These are phyloP conservation scores for Capsicum chinense DNA, from an alignment of 257 asterid genomes.

Conservation along the genomic window DNA sequence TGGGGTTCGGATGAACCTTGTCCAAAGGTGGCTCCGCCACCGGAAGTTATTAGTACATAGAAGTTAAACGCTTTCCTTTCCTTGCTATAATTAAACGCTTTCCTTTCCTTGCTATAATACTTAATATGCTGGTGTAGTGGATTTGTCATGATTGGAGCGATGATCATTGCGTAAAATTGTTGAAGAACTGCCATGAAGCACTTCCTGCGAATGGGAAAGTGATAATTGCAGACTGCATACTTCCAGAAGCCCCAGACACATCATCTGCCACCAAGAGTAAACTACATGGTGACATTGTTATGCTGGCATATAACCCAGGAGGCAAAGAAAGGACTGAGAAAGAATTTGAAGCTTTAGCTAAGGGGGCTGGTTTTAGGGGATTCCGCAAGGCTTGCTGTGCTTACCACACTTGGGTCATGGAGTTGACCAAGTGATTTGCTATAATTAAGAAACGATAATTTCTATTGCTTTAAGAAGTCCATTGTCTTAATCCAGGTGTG, in stretches of 20 bases:
- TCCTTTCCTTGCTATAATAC: too few species aligned
- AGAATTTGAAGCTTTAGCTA: conserved; percentile 56
- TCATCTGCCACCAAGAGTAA: conserved; percentile 58
- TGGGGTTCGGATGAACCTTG: too few species aligned
- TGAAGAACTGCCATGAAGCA: conserved; percentile 76
- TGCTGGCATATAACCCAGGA: conserved; percentile 92
- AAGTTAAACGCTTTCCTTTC: too few species aligned
- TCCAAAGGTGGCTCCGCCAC: too few species aligned
- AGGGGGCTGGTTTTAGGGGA: conserved; percentile 73
- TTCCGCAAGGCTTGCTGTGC: conserved; percentile 69
- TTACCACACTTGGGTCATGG: conserved; percentile 79
- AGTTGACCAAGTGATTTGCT: conserved; percentile 49
- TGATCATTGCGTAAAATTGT: conserved; percentile 62
- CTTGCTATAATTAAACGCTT: too few species aligned
- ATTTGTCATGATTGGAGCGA: conserved; percentile 57
- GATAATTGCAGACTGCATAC: conserved; percentile 66
- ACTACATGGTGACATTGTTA: conserved; percentile 71
- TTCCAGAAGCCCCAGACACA: conserved; percentile 73
- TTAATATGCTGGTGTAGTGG: conserved; percentile 54
- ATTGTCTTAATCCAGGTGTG: too few species aligned
- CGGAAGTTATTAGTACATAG: too few species aligned
- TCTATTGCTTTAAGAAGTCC: too few species aligned
- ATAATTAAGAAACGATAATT: too few species aligned
- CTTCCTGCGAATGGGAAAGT: conserved; percentile 82
- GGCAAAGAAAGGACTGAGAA: conserved; percentile 84